Evolutionary conservation across 2,329 filamentous ascomycete genomes (phyloP), one percentile per base, ranked within the genome.

Genomic region (Dactylellina drechsleri): DNA sequence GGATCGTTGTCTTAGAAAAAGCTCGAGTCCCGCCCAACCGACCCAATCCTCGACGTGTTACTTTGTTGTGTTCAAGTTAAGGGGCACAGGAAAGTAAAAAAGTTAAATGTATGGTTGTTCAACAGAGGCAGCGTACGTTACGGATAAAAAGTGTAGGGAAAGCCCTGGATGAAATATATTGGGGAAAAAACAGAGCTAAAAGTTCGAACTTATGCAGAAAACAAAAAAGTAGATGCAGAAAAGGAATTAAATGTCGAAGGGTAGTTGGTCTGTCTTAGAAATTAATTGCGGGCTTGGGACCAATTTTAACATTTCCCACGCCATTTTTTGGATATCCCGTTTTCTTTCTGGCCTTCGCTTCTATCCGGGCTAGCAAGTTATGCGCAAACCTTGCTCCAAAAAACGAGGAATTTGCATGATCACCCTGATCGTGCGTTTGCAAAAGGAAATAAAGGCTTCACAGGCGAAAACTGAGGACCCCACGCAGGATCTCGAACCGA

Each of bases 401-500:
- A 61, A 70, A 68, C 56, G 66, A 62, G 66, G 57, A 70, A 47
- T 62, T 45, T 62, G 66, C 57, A 70, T 70, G 41, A 70, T 70
- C 57, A 31, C 57, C 66, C 66, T 62, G 66, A 57, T 45, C 56
- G 41, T 70, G 58, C 57, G 45, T 62, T 40, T 26, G 56, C 43
- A 74, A 67, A 74, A 74, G 50, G 62, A 74, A 74, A 74, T 31
- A 66, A 60, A 43, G 57, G 70, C 61, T 74, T 67, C 70, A 65
- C 45, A 66, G 53, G 62, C 62, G 53, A 66, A 66, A 66, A 66
- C 15, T 10, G 26, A 52, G 62, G 28, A 61, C 61, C 68, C 70
- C 70, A 74, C 70, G 70, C 64, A 74, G 70, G 62, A 74, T 67
- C 70, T 66, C 70, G 70, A 74, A 66, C 62, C 70, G 70, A 74